Conservation (phyloP, 2,329 filamentous ascomycete genomes). For the Xylariales sp. region DNA sequence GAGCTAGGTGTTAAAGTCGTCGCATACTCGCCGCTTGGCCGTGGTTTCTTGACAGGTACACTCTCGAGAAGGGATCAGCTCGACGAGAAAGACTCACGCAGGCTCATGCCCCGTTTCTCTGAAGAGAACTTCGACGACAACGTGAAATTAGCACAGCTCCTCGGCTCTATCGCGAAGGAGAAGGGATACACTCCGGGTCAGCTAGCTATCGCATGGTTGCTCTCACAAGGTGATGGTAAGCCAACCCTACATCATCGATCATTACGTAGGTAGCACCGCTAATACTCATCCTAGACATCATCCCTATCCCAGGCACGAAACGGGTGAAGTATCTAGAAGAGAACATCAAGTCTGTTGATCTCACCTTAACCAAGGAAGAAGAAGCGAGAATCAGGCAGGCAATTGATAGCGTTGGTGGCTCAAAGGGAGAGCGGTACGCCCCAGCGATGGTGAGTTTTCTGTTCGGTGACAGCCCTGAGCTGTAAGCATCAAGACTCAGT, state of each 20-base stretch:
- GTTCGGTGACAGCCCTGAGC: slow-evolving; percentile 43
- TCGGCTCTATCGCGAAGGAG: slow-evolving; percentile 45
- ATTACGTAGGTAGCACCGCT: slow-evolving; percentile 50
- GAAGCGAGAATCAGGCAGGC: slow-evolving; percentile 52
- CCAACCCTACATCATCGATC: not conserved
- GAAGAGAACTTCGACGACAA: slow-evolving; percentile 64
- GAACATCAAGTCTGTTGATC: slow-evolving; percentile 49
- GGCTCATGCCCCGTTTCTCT: slow-evolving; percentile 56
- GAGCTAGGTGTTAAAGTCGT: slow-evolving; percentile 66
- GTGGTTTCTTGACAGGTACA: slow-evolving; percentile 63
- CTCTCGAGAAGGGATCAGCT: slow-evolving; percentile 59
- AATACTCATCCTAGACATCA: slow-evolving; percentile 59
- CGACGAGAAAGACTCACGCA: slow-evolving; percentile 54
- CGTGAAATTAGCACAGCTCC: slow-evolving; percentile 48
- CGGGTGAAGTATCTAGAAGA: slow-evolving; percentile 49
- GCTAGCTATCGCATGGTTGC: slow-evolving; percentile 66
- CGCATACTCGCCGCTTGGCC: slow-evolving; percentile 66
- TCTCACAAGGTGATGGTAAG: slow-evolving; percentile 57
- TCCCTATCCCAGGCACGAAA: slow-evolving; percentile 53
- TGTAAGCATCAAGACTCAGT: slow-evolving; percentile 16
- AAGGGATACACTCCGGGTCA: slow-evolving; percentile 60
- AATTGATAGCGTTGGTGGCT: slow-evolving; percentile 47
- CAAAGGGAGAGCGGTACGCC: slow-evolving; percentile 39
- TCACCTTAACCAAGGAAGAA: slow-evolving; percentile 53
- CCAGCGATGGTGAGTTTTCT: slow-evolving; percentile 24